Percentiles rank a stretch among this genome's conserved stretches.
phyloP scores from a whole-genome alignment of 2,329 filamentous ascomycete genomes.

The Colletotrichum spinosum region DNA sequence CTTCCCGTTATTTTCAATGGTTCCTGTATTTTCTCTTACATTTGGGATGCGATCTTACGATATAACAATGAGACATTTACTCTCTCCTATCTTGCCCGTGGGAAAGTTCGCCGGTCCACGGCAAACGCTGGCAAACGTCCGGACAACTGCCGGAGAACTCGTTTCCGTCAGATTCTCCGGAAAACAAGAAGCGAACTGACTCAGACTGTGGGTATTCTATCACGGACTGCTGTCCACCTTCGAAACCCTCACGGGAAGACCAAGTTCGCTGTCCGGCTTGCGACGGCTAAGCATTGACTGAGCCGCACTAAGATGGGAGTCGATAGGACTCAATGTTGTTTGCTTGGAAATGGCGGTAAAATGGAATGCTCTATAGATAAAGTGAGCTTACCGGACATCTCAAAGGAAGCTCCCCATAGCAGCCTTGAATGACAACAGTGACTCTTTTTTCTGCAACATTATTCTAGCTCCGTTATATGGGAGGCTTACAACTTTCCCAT shows the following conservation, averaged over 20 bases:
- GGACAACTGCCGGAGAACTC: slow-evolving; percentile 9
- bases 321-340: not conserved
- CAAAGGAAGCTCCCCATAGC: no score
- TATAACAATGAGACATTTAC: no score
- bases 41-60: no score
- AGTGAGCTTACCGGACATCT: no score
- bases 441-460: no score
- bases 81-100: slow-evolving; percentile 13
- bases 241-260: slow-evolving; percentile 5
- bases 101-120: slow-evolving; percentile 3
- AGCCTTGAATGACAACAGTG: no score
- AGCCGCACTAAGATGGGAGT: not conserved
- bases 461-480: no score
- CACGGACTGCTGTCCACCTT: not conserved
- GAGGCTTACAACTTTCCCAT: no score
- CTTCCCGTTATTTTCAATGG: no score
- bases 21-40: no score
- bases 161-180: not conserved
- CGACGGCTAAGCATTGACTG: not conserved
- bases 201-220: not conserved
- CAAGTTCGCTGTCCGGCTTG: slow-evolving; percentile 1
- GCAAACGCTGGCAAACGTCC: not conserved
- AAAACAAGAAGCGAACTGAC: not conserved
- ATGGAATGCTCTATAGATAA: not conserved
- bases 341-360: not conserved